Percentiles rank a stretch among this genome's conserved stretches.
phyloP scores from a whole-genome alignment of 768 basidiomycete species.

The Pulveroboletus sp. region DNA sequence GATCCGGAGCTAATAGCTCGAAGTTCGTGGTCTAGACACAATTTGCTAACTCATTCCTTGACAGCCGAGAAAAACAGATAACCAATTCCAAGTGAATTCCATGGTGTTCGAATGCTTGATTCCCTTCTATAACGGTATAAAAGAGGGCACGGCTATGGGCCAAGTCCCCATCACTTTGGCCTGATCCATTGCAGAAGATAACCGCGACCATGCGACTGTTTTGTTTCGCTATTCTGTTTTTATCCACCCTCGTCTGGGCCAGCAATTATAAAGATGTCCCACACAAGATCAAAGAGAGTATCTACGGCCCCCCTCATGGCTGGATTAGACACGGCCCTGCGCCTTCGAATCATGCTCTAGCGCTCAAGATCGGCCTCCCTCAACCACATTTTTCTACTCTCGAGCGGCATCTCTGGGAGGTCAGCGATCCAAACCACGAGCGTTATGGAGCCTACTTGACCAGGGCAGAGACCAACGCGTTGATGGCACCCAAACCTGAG shows the following conservation, averaged over 20 bases:
- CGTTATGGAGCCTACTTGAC: constrained; percentile 58
- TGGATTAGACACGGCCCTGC: constrained; percentile 48
- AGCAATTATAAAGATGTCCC: constrained; percentile 8
- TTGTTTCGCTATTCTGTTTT: constrained; percentile 11
- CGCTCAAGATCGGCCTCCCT: constrained; percentile 56
- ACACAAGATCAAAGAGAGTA: too few relatives aligned
- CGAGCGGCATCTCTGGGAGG: constrained; percentile 52
- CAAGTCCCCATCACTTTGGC: too few relatives aligned
- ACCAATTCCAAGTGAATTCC: too few relatives aligned
- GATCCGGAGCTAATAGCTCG: too few relatives aligned
- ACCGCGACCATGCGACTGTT: constrained; percentile 17
- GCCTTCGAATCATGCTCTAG: constrained; percentile 43
- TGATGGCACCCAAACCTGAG: constrained; percentile 56
- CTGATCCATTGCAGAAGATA: too few relatives aligned
- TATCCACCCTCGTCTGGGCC: constrained; percentile 10
- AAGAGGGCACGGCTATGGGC: too few relatives aligned
- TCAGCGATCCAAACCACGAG: constrained; percentile 53
- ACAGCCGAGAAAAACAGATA: too few relatives aligned
- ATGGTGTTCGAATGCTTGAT: too few relatives aligned
- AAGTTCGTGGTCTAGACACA: too few relatives aligned
- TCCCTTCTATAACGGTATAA: too few relatives aligned
- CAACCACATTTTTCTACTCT: constrained; percentile 49
- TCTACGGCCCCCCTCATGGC: constrained; percentile 40
- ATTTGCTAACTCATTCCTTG: too few relatives aligned
- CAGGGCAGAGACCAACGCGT: constrained; percentile 60